Conservation (phyloP, 1,284 basidiomycete genomes). For the Ceratobasidium sp. region DNA sequence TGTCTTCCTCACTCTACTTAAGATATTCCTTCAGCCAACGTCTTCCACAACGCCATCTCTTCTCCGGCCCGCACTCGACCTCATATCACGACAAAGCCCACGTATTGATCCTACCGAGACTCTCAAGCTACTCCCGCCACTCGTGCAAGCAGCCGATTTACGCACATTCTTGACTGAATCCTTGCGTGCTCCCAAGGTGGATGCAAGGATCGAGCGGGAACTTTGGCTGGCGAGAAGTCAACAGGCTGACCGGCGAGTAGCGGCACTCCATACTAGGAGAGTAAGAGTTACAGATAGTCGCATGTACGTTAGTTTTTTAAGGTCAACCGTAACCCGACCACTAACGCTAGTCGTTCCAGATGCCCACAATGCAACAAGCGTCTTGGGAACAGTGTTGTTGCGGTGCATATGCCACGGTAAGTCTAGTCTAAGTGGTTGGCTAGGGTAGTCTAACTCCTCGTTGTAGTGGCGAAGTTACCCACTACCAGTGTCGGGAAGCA, state of each 20-base stretch:
- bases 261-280: constrained; percentile 81
- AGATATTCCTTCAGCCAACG: constrained; percentile 85
- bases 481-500: constrained; percentile 91
- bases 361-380: constrained; percentile 97
- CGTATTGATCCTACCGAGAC: constrained; percentile 85
- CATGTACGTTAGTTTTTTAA: constrained; percentile 71
- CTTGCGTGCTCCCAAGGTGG: constrained; percentile 75
- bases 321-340: too few relatives aligned
- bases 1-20: constrained; percentile 89
- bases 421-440: constrained; percentile 53
- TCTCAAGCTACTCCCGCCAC: constrained; percentile 87
- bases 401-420: constrained; percentile 88
- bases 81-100: constrained; percentile 87
- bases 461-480: constrained; percentile 89
- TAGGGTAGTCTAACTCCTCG: constrained; percentile 45
- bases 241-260: constrained; percentile 77
- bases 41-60: constrained; percentile 57
- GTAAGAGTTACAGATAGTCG: constrained; percentile 94
- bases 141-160: constrained; percentile 86
- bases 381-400: constrained; percentile 93
- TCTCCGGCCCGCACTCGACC: constrained; percentile 82
- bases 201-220: constrained; percentile 75
- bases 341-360: constrained; percentile 62
- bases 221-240: constrained; percentile 80
- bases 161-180: constrained; percentile 84